Conservation (phyloP, 1,284 basidiomycete genomes). For the Cystobasidiaceae sp. region DNA sequence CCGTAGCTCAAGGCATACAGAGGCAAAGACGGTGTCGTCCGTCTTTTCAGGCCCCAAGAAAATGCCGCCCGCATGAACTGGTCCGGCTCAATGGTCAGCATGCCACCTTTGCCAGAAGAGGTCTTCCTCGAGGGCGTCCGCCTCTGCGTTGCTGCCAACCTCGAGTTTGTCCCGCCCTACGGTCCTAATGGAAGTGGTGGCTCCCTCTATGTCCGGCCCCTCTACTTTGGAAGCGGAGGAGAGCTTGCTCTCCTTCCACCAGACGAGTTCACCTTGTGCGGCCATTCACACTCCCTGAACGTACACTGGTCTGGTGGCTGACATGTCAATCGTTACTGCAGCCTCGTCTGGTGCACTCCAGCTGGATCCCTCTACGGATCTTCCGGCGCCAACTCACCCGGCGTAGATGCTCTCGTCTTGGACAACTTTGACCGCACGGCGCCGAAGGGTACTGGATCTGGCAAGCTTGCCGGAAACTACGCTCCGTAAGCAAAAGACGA, state of each 20-base stretch:
- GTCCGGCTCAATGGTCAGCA: slow-evolving; percentile 42
- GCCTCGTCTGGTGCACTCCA: slow-evolving; percentile 46
- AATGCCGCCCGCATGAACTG: slow-evolving; percentile 44
- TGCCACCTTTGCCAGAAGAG: slow-evolving; percentile 31
- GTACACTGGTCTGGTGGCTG: neutral
- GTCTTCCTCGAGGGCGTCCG: slow-evolving; percentile 41
- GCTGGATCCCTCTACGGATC: slow-evolving; percentile 46
- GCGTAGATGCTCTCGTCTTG: slow-evolving; percentile 46
- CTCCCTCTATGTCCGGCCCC: slow-evolving; percentile 43
- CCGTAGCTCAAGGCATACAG: slow-evolving; percentile 38
- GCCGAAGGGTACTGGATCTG: slow-evolving; percentile 41
- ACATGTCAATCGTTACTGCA: neutral
- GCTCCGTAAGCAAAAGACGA: slow-evolving; percentile 40
- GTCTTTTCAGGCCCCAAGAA: slow-evolving; percentile 47
- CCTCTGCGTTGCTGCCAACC: slow-evolving; percentile 45
- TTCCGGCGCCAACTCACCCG: slow-evolving; percentile 41
- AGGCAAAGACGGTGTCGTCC: slow-evolving; percentile 39
- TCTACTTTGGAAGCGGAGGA: slow-evolving; percentile 44
- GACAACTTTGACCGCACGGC: slow-evolving; percentile 47
- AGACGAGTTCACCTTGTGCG: slow-evolving; percentile 44
- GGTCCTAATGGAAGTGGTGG: slow-evolving; percentile 41
- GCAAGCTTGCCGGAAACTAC: slow-evolving; percentile 47
- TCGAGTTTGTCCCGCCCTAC: slow-evolving; percentile 45
- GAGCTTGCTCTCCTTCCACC: slow-evolving; percentile 43
- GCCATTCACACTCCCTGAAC: neutral